phyloP scores from a whole-genome alignment of 352 stramenopile species.

The Globisporangium polare region DNA sequence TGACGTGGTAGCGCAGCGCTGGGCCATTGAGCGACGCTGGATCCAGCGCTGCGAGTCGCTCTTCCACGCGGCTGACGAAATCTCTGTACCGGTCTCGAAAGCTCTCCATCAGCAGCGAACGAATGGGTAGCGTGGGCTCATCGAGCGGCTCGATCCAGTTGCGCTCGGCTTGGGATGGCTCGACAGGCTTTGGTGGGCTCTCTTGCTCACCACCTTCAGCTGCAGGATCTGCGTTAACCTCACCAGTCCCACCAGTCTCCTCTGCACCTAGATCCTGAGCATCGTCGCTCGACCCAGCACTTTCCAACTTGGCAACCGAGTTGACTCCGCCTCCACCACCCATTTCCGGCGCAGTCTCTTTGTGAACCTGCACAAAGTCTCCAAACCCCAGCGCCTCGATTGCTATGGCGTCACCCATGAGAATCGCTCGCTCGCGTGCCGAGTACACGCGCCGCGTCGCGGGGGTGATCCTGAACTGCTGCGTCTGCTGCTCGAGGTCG shows the following conservation, averaged over 20 bases:
- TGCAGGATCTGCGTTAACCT: conserved; percentile 4
- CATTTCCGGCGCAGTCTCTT: background rate
- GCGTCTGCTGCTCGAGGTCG: conserved; percentile 32
- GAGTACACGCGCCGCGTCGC: conserved; percentile 46
- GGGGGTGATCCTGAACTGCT: conserved; percentile 33
- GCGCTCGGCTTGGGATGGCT: conserved; percentile 27
- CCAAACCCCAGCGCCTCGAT: conserved; percentile 27
- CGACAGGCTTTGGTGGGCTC: conserved; percentile 1
- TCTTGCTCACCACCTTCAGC: background rate
- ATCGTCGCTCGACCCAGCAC: background rate
- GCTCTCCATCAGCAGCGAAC: conserved; percentile 21
- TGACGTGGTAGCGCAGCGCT: conserved; percentile 24
- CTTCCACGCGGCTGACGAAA: conserved; percentile 25
- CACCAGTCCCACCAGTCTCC: background rate
- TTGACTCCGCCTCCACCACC: background rate
- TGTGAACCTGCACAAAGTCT: conserved; percentile 16
- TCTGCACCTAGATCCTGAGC: conserved; percentile 5
- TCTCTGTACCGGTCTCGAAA: conserved; percentile 30
- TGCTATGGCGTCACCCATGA: conserved; percentile 16
- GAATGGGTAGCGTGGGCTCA: conserved; percentile 34
- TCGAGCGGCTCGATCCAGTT: conserved; percentile 32
- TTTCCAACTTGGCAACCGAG: conserved; percentile 3
- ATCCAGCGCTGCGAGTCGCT: conserved; percentile 5
- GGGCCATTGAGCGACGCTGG: background rate
- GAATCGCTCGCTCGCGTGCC: conserved; percentile 40